Conservation (phyloP, 2,329 filamentous ascomycete genomes). For the Lasiodiplodia gonubiensis region DNA sequence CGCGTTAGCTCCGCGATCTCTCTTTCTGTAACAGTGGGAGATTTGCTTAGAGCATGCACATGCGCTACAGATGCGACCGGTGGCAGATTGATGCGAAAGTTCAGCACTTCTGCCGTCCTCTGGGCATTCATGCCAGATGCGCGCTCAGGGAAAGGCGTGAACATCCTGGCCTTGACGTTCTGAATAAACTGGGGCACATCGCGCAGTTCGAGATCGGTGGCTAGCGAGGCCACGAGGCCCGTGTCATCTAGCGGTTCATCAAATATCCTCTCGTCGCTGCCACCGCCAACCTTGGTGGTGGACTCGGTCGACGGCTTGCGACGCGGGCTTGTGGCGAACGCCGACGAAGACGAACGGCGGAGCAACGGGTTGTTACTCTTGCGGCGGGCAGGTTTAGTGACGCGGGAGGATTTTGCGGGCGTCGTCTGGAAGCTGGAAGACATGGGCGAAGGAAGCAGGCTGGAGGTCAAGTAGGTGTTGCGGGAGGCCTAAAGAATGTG, state of each 20-base stretch:
- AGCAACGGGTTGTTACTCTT: conserved; percentile 33
- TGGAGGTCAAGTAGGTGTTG: conserved; percentile 1
- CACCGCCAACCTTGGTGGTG: conserved; percentile 28
- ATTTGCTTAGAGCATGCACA: conserved; percentile 66
- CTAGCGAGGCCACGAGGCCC: conserved; percentile 62
- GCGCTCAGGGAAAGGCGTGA: conserved; percentile 64
- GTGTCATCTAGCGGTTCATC: conserved; percentile 63
- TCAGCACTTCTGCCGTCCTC: conserved; percentile 67
- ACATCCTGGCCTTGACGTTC: conserved; percentile 67
- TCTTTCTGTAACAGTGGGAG: conserved; percentile 69
- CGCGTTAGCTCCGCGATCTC: conserved; percentile 67
- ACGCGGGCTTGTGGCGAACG: conserved; percentile 44
- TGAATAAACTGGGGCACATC: conserved; percentile 69
- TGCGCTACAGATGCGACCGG: conserved; percentile 70
- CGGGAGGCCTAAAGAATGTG: conserved; percentile 4
- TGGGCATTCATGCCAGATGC: conserved; percentile 67
- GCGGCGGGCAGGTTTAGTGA: conserved; percentile 29
- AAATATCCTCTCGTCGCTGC: conserved; percentile 40
- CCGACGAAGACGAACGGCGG: conserved; percentile 44
- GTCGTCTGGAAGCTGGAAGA: conserved; percentile 30
- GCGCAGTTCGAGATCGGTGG: conserved; percentile 61
- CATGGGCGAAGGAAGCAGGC: conserved; percentile 12
- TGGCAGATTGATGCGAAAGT: conserved; percentile 64
- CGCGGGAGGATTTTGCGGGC: conserved; percentile 31
- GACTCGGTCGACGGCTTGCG: conserved; percentile 41